Evolutionary conservation across 2,329 filamentous ascomycete genomes (phyloP).

Genomic region (Ophiocordyceps australis): DNA sequence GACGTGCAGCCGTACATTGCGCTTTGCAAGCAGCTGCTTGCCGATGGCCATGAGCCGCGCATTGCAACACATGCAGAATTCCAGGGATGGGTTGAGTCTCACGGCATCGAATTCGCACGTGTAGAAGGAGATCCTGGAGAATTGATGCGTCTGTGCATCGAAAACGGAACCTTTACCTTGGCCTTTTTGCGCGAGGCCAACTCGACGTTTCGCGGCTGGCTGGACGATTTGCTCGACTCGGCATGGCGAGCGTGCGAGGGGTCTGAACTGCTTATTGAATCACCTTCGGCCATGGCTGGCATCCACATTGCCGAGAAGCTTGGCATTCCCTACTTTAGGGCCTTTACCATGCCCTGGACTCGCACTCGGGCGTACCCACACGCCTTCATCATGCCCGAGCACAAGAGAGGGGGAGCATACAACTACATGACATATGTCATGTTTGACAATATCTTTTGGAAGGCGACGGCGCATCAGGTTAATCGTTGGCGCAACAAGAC

Average conservation of each 20-base stretch:
- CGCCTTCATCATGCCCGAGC: conserved; percentile 81
- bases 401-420: conserved; percentile 88
- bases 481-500: conserved; percentile 81
- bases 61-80: conserved; percentile 93
- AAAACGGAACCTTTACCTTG: conserved; percentile 92
- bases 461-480: conserved; percentile 74
- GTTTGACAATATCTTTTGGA: conserved; percentile 97
- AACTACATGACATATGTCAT: conserved; percentile 92
- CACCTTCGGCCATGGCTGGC: conserved; percentile 89
- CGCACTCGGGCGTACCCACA: conserved; percentile 90
- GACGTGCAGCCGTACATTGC: conserved; percentile 98
- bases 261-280: conserved; percentile 83
- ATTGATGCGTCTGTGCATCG: conserved; percentile 88
- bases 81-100: conserved; percentile 70
- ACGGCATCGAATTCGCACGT: conserved; percentile 81
- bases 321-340: conserved; percentile 85
- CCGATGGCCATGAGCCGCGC: conserved; percentile 68
- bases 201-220: conserved; percentile 79
- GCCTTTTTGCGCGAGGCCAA: conserved; percentile 81
- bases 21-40: conserved; percentile 74
- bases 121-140: conserved; percentile 86
- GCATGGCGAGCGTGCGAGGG: conserved; percentile 73
- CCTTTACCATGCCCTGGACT: conserved; percentile 98
- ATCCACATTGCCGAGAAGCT: conserved; percentile 95
- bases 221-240: conserved; percentile 70